Conservation (phyloP, 768 basidiomycete genomes). For the Tylopilus vinaceipallidus region DNA sequence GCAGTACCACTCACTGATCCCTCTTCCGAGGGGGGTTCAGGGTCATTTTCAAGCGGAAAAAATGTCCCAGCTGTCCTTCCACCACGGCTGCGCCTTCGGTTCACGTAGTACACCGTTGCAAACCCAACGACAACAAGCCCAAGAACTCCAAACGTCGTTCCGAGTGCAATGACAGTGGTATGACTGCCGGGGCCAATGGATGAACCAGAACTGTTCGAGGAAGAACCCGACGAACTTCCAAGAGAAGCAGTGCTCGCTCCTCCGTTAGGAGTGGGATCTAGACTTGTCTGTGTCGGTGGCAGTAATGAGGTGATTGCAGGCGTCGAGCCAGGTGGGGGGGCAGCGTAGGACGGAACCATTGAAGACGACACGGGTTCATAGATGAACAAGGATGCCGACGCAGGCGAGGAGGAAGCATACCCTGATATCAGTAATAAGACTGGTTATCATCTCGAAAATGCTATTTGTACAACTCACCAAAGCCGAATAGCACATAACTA, state of each 20-base stretch:
- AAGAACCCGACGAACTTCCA: slow-evolving; percentile 8
- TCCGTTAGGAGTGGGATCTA: slow-evolving; percentile 8
- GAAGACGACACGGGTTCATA: slow-evolving; percentile 41
- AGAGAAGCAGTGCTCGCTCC: slow-evolving; percentile 8
- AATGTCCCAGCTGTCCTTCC: slow-evolving; percentile 11
- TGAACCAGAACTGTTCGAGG: slow-evolving; percentile 15
- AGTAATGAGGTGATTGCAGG: slow-evolving; percentile 35
- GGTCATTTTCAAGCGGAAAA: slow-evolving; percentile 18
- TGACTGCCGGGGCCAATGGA: slow-evolving; percentile 19
- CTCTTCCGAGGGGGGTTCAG: slow-evolving; percentile 13
- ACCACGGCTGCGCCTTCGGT: slow-evolving; percentile 27
- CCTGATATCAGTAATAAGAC: slow-evolving; percentile 26
- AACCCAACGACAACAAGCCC: slow-evolving; percentile 47
- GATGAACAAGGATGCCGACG: slow-evolving; percentile 52
- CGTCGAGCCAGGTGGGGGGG: slow-evolving; percentile 30
- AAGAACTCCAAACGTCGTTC: slow-evolving; percentile 58
- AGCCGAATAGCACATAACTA: slow-evolving; percentile 68
- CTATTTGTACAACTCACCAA: slow-evolving; percentile 50
- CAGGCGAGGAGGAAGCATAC: slow-evolving; percentile 36
- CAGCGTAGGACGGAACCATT: slow-evolving; percentile 43
- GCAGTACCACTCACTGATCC: slow-evolving; percentile 5
- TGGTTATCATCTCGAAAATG: not conserved
- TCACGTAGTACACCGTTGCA: slow-evolving; percentile 44
- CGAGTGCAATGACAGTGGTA: slow-evolving; percentile 55
- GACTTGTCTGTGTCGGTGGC: slow-evolving; percentile 32